Percentiles rank a stretch among this genome's conserved stretches.
These are phyloP conservation scores for Cercospora sp. DNA, from an alignment of 2,329 filamentous ascomycete species.

Conservation along the genomic window DNA sequence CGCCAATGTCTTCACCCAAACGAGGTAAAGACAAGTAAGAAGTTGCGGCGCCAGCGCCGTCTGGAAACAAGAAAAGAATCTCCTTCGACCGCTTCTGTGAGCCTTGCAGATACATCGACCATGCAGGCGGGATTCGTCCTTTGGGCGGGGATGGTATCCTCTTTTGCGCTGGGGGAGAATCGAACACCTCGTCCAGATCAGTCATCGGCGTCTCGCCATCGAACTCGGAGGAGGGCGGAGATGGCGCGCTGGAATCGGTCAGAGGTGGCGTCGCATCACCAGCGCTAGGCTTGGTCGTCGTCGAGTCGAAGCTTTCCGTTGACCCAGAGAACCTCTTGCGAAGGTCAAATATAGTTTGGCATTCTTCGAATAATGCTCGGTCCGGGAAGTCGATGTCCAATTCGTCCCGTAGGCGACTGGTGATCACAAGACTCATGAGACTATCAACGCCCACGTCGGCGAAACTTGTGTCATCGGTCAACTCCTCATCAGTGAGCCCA, in stretches of 20 bases:
- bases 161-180: not conserved
- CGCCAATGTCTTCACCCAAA: slow-evolving; percentile 39
- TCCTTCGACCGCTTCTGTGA: slow-evolving; percentile 18
- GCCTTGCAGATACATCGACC: slow-evolving; percentile 25
- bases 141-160: not conserved
- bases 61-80: slow-evolving; percentile 44
- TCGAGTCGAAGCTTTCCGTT: not conserved
- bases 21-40: slow-evolving; percentile 48
- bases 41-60: slow-evolving; percentile 49
- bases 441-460: slow-evolving; percentile 38
- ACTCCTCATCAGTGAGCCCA: slow-evolving; percentile 32
- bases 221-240: not conserved
- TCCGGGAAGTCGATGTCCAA: slow-evolving; percentile 28
- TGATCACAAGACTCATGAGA: slow-evolving; percentile 33
- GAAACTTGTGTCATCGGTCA: slow-evolving; percentile 33
- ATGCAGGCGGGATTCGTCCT: slow-evolving; percentile 7
- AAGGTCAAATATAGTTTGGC: slow-evolving; percentile 12
- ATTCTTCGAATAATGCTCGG: slow-evolving; percentile 13
- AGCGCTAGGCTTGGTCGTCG: not conserved
- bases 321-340: slow-evolving; percentile 3
- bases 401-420: slow-evolving; percentile 32
- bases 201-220: slow-evolving; percentile 9
- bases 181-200: slow-evolving; percentile 7
- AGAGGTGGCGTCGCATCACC: not conserved
- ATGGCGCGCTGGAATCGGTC: not conserved